Percentiles rank a stretch among this genome's conserved stretches.
Conservation (phyloP, 2,329 filamentous ascomycete species). For the Diaporthe humulicola region DNA sequence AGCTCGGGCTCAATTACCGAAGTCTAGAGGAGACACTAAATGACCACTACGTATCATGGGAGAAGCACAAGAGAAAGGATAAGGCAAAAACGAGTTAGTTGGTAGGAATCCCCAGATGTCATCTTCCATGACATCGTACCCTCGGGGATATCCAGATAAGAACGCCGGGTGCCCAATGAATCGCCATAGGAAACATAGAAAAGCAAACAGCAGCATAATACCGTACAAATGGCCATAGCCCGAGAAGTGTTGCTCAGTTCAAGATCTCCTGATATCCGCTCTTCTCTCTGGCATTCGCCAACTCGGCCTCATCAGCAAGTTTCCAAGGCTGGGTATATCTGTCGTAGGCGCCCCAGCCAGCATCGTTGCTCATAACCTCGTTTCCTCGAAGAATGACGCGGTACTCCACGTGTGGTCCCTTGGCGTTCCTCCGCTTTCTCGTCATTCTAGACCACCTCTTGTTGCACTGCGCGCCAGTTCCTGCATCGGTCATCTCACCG, state of each 20-base stretch:
- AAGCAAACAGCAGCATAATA: not conserved
- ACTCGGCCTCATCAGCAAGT: slow-evolving; percentile 37
- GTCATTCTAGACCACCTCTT: not conserved
- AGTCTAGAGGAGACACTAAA: slow-evolving; percentile 31
- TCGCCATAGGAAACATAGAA: not conserved
- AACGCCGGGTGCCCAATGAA: not conserved
- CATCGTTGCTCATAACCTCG: slow-evolving; percentile 38
- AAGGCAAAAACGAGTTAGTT: not conserved
- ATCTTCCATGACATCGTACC: not conserved
- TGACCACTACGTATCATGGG: slow-evolving; percentile 34
- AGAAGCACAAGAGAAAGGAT: not conserved
- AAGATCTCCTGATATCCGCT: slow-evolving; percentile 16
- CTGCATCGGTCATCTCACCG: slow-evolving; percentile 41
- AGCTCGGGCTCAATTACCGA: slow-evolving; percentile 30
- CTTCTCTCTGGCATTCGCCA: slow-evolving; percentile 16
- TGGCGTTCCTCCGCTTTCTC: slow-evolving; percentile 3
- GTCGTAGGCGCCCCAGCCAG: slow-evolving; percentile 42
- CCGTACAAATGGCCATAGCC: not conserved
- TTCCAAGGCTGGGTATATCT: slow-evolving; percentile 42
- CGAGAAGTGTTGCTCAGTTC: not conserved
- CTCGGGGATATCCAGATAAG: not conserved
- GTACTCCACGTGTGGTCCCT: slow-evolving; percentile 41
- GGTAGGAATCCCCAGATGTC: not conserved
- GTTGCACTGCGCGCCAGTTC: not conserved
- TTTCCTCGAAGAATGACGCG: slow-evolving; percentile 41